A percentile compares a stretch with the other conserved stretches of the same genome.
phyloP scores from a whole-genome alignment of 2,329 filamentous ascomycete genomes.

The Diaporthe citriasiana region DNA sequence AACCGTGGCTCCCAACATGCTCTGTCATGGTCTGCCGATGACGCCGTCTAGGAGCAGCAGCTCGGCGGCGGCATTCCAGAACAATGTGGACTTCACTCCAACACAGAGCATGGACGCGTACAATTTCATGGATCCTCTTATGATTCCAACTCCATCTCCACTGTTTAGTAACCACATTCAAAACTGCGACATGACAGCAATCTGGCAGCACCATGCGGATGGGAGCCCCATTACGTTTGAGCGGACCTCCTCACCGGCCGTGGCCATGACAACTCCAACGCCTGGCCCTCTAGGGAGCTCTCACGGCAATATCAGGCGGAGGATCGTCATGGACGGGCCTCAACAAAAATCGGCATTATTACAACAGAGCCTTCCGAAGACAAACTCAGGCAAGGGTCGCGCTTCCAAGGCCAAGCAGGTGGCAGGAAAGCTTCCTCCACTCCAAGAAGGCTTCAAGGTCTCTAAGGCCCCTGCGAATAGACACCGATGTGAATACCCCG shows the following conservation, averaged over 20 bases:
- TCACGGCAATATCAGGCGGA: slow-evolving; percentile 37
- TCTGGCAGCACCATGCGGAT: slow-evolving; percentile 39
- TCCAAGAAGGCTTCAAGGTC: slow-evolving; percentile 35
- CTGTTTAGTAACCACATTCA: slow-evolving; percentile 30
- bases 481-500: slow-evolving; percentile 36
- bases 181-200: slow-evolving; percentile 38
- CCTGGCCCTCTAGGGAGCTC: slow-evolving; percentile 33
- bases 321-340: slow-evolving; percentile 40
- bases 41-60: slow-evolving; percentile 36
- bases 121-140: slow-evolving; percentile 35
- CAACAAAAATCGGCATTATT: slow-evolving; percentile 40
- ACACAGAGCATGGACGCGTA: slow-evolving; percentile 37
- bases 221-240: slow-evolving; percentile 40
- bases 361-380: slow-evolving; percentile 39
- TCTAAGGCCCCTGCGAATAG: slow-evolving; percentile 38
- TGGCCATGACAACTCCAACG: slow-evolving; percentile 37
- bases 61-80: slow-evolving; percentile 27
- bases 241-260: slow-evolving; percentile 36
- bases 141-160: slow-evolving; percentile 38
- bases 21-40: slow-evolving; percentile 37
- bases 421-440: slow-evolving; percentile 20
- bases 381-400: slow-evolving; percentile 29
- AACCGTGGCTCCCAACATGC: slow-evolving; percentile 38
- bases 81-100: slow-evolving; percentile 37
- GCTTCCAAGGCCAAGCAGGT: slow-evolving; percentile 36